Conservation (phyloP, 306 rosid genomes). For the Prinsepia uniflora region DNA sequence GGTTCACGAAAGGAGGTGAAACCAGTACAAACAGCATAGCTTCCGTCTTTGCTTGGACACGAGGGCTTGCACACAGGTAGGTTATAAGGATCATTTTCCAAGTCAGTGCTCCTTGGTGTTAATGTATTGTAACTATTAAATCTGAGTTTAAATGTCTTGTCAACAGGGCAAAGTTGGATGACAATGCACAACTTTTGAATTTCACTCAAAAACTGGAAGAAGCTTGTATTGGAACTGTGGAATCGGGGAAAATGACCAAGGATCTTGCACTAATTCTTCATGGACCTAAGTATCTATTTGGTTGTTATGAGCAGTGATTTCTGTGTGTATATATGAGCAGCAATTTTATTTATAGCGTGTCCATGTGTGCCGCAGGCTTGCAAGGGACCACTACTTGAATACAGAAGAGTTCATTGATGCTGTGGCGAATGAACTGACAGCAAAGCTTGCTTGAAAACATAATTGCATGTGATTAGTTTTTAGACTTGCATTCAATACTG, state of each 20-base stretch:
- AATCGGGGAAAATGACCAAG: constrained; percentile 95
- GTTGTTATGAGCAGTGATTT: not conserved
- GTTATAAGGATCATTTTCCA: constrained; percentile 1
- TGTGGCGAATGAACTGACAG: constrained; percentile 62
- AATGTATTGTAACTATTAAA: not conserved
- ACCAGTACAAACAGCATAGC: constrained; percentile 99
- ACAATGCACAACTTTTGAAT: constrained; percentile 57
- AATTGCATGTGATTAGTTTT: constrained; percentile 8
- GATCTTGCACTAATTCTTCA: constrained; percentile 92
- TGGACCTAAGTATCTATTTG: constrained; percentile 51
- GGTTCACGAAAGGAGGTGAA: constrained; percentile 95
- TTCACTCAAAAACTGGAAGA: constrained; percentile 77
- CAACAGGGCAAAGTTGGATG: constrained; percentile 88
- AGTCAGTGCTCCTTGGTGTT: not conserved
- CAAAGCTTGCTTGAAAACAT: constrained; percentile 47
- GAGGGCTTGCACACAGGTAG: constrained; percentile 91
- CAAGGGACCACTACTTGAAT: constrained; percentile 70
- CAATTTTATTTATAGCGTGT: constrained; percentile 9
- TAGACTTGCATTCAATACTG: not conserved
- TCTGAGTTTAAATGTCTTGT: not conserved
- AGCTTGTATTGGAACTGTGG: constrained; percentile 82
- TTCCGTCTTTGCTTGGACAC: constrained; percentile 94
- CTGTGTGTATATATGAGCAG: constrained; percentile 11
- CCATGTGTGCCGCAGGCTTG: constrained; percentile 46
- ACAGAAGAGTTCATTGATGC: constrained; percentile 94